Base-by-base conservation (phyloP, 177 flowering plant genomes). In the Vitis hybrid region DNA sequence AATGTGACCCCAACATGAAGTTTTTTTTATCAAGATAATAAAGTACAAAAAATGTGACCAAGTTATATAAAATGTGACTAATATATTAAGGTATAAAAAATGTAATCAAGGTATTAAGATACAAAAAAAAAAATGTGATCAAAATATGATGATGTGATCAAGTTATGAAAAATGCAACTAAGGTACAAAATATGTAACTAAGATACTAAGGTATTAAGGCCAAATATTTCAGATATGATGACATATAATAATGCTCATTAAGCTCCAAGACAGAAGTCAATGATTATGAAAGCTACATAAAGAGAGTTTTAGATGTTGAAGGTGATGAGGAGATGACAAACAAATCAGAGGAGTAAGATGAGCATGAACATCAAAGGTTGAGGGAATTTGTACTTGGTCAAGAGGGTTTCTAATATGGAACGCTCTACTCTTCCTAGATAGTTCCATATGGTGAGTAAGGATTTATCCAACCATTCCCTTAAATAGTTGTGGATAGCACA, bases 401-500 rank as follows among this genome's bases (percentile, higher is more conserved):
- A 29, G 10, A 79, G 51, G 29, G 22, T 15, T 67, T 82, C 81
- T 0, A 81, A 82, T n/a, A 67, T 63, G 31, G 80, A 79, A 5
- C 83, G 39, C 39, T 69, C 59, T 4, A 68, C 80, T 22, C 81
- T 18, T 1, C 81, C 85, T 2, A 75, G 71, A 51, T 70, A 82
- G 19, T 75, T 82, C 82, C 85, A 82, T 12, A 82, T 75, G 70
- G 81, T 82, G 1, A 77, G 74, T 12, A 82, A 79, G 0, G 29
- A 26, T 26, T 2, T 0, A 26, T 26, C 29, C 29, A 26, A 2
- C 29, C 29, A 26, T 26, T 26, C 29, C 29, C 29, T 26, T 26
- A 26, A 26, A 26, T 26, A 26, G 29, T 26, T 26, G 0, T 26
- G 0, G 4, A 22, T 22, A 22, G 26, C 26, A 22, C 26, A 22